Conservation (phyloP, 2,329 filamentous ascomycete genomes). For the Colletotrichum sp. region DNA sequence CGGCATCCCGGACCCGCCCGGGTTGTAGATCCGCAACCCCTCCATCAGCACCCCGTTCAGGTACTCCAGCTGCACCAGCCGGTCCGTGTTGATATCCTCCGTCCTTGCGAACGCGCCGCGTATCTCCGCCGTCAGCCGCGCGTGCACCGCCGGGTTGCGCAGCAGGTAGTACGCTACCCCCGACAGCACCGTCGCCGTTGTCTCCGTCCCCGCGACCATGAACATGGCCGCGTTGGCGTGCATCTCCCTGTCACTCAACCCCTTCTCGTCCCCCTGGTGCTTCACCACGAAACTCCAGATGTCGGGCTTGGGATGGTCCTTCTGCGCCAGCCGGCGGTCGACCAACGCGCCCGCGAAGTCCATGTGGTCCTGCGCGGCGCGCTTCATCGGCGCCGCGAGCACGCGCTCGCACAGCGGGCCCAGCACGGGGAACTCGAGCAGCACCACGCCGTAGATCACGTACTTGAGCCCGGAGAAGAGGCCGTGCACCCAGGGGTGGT, state of each 20-base stretch:
- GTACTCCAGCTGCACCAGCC: constrained; percentile 35
- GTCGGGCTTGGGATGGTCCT: constrained; percentile 8
- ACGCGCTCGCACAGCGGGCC: constrained; percentile 4
- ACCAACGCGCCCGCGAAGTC: constrained; percentile 5
- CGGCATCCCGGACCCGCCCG: constrained; percentile 22
- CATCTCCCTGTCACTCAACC: background rate
- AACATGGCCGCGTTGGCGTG: constrained; percentile 23
- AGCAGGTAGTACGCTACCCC: constrained; percentile 45
- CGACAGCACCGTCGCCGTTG: constrained; percentile 46
- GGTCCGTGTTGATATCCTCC: constrained; percentile 41
- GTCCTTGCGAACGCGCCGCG: constrained; percentile 36
- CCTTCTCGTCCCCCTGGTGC: background rate
- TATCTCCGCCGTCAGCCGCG: constrained; percentile 40
- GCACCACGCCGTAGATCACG: constrained; percentile 5
- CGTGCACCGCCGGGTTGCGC: constrained; percentile 29
- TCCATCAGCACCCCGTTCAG: constrained; percentile 46
- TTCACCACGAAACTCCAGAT: constrained; percentile 15
- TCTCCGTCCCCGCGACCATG: constrained; percentile 47
- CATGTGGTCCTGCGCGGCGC: constrained; percentile 10
- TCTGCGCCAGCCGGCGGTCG: background rate
- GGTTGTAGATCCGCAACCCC: constrained; percentile 37
- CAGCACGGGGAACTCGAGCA: constrained; percentile 11
- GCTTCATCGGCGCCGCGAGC: constrained; percentile 1
- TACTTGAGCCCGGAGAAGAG: constrained; percentile 23
- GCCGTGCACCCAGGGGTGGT: constrained; percentile 28